Conservation (phyloP, 257 asterid genomes). For the Linderniella brevidens region DNA sequence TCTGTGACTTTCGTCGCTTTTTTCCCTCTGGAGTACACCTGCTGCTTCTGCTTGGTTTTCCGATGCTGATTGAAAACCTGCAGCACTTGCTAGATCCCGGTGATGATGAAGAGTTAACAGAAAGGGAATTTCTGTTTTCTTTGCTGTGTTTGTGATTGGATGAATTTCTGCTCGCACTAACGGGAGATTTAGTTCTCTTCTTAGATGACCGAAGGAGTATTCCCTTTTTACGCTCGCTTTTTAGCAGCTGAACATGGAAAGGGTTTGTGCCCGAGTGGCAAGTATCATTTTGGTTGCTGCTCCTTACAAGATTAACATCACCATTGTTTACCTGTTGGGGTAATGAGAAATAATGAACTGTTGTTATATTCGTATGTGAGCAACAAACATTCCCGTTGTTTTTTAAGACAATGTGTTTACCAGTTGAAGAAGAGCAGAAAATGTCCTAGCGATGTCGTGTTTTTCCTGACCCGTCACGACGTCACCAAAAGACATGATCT, state of each 20-base stretch:
- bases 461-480: slow-evolving; percentile 69
- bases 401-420: slow-evolving; percentile 18
- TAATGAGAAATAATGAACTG: not conserved
- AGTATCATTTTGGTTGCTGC: slow-evolving; percentile 12
- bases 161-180: slow-evolving; percentile 14
- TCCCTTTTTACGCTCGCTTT: slow-evolving; percentile 22
- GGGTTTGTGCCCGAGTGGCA: slow-evolving; percentile 48
- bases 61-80: slow-evolving; percentile 21
- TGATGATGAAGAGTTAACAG: slow-evolving; percentile 28
- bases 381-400: not conserved
- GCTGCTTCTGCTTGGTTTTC: slow-evolving; percentile 23
- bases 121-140: slow-evolving; percentile 19
- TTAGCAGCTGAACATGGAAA: slow-evolving; percentile 41
- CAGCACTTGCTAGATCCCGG: slow-evolving; percentile 12
- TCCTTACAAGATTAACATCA: slow-evolving; percentile 43
- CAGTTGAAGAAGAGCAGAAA: slow-evolving; percentile 93
- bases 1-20: slow-evolving; percentile 51
- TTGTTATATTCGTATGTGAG: not conserved
- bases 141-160: slow-evolving; percentile 26
- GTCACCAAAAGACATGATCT: slow-evolving; percentile 40
- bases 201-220: slow-evolving; percentile 26
- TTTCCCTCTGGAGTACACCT: slow-evolving; percentile 61
- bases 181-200: slow-evolving; percentile 50
- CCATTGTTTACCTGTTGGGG: slow-evolving; percentile 69
- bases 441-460: slow-evolving; percentile 87